Evolutionary conservation across 2,329 filamentous ascomycete genomes (phyloP), one percentile per base, ranked within the genome.

Genomic region (Cytospora piceicola): DNA sequence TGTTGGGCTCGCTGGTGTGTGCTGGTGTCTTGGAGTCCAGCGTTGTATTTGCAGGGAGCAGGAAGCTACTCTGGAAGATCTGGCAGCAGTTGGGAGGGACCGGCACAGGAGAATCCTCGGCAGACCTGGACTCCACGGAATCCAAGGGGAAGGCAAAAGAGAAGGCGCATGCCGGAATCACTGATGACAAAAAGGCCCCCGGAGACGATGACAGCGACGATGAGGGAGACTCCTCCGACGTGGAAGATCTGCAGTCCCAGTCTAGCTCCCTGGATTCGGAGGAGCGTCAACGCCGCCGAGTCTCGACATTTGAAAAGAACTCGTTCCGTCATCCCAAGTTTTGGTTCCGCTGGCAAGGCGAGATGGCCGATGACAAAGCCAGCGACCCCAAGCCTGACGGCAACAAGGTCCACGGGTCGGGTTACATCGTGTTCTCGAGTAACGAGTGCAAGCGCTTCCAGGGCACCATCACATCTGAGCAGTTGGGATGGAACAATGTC

Each of bases 281-380:
- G 17, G 64, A 63, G 30, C 62, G 64, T 15, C 66, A 65, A 34
- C 65, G 61, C 42, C 67, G 65, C 17, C 68, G 70, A 9, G 67
- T 64, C 36, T 61, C 65, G 14, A 64, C 68, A n/a, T 73, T 71
- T 51, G 69, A 71, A 29, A 71, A 72, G 66, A 72, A 71, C 61
- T 70, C 69, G 27, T 72, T 72, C 65, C 66, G 69, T 8, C 67
- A 69, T 36, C 70, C 71, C 53, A 72, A 73, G 61, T 72, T 72
- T 58, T 72, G 72, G 69, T 59, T 71, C 5, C 63, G 65, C 56
- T 72, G 69, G 68, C 68, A 69, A 20, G 67, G 69, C 3, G 30
- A 30, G 15, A 9, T 61, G 4, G 52, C 39, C 7, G 59, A 55
- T 9, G 32, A 56, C 7, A 56, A 49, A 42, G 54, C 52, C 15